Evolutionary conservation across 352 stramenopile genomes (phyloP).

Genomic region (Aphanomyces stellatus): DNA sequence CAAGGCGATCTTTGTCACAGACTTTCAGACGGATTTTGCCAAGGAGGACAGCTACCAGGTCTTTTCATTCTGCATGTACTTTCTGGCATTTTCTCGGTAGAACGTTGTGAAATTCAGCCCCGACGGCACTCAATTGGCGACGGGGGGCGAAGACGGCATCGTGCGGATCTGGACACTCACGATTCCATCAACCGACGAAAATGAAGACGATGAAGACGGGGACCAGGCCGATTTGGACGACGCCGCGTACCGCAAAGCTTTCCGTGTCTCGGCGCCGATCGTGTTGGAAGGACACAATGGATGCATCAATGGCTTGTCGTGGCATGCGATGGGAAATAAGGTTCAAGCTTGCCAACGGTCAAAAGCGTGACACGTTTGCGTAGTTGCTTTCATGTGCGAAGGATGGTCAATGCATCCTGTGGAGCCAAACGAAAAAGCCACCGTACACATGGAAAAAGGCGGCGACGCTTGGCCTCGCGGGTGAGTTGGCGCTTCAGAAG

Average conservation of each 20-base stretch:
- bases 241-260: neutral
- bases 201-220: conserved; percentile 20
- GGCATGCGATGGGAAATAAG: neutral
- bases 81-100: neutral
- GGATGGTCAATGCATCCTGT: conserved; percentile 2
- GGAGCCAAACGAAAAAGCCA: neutral
- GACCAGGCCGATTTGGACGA: no score
- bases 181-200: neutral
- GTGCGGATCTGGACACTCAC: neutral
- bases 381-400: conserved; percentile 4
- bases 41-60: neutral
- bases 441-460: neutral
- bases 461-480: neutral
- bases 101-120: conserved; percentile 3
- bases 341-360: neutral
- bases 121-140: neutral
- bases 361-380: neutral
- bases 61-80: neutral
- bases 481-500: neutral
- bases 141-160: neutral
- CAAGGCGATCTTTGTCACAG: neutral
- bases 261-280: neutral
- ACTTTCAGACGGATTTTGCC: conserved; percentile 3
- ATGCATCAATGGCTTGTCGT: conserved; percentile 7
- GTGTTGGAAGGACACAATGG: neutral